Base-by-base conservation (phyloP, 2,329 filamentous ascomycete species). In the Colletotrichum euphorbiae region DNA sequence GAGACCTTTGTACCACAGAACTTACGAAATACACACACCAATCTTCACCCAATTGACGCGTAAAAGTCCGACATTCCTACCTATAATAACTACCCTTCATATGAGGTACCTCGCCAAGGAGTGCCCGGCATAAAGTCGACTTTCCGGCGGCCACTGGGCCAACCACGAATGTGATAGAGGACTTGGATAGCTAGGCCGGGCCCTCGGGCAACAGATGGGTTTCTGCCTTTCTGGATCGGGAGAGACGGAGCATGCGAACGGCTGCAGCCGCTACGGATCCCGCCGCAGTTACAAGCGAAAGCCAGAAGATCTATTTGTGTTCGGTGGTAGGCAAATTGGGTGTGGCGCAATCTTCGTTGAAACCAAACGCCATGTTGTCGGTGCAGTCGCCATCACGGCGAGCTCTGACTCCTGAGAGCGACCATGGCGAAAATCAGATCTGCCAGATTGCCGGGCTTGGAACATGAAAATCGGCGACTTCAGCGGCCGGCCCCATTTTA, bases 111-210 rank as follows among this genome's bases (percentile, higher is more conserved):
- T 78, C 77, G 2, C 76, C 77, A 2, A 80, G 72, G 28, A 82
- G 48, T 50, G 76, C 68, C 72, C 79, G 67, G 71, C 77, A 76
- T 0, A 82, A 69, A 0, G 79, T 80, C 0, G 79, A 79, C 64
- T 84, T 80, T 1, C 78, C 77, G 1, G 74, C 76, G 3, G 74
- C 77, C 2, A 81, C 77, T 2, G 80, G 79, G 0, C 81, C 81
- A 2, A 79, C 72, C 1, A 82, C 70, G 1, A 81, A 71, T 0
- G 75, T 80, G 3, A 80, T 69, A 4, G 57, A 68, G 0, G 70
- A 67, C 9, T 31, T 48, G 0, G 69, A 61, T 6, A 77, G 64
- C 3, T 17, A 46, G 28, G 13, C 38, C 40, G 38, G 38, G 36
- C 17, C 38, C 55, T 1, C 55, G 40, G 19, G 9, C 55, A 45